Percentiles rank a stretch among this genome's conserved stretches.
phyloP scores from a whole-genome alignment of 2,329 filamentous ascomycete genomes.

The Nigrograna mackinnonii region DNA sequence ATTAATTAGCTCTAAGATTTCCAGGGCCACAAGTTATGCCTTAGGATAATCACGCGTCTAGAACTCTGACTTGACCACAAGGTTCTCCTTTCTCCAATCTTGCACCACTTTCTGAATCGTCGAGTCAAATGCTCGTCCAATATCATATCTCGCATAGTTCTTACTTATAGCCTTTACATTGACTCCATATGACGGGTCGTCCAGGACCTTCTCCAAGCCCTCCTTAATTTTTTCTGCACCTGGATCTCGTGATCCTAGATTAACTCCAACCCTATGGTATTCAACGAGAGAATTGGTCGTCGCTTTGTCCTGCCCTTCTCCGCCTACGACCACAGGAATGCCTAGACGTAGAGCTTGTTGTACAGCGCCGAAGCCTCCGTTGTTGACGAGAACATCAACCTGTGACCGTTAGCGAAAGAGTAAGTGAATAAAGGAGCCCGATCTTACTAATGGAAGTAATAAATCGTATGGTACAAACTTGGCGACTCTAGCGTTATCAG shows the following conservation, averaged over 20 bases:
- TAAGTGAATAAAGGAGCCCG: no score
- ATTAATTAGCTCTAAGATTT: no score
- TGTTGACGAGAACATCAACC: conserved; percentile 49
- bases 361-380: conserved; percentile 55
- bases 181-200: conserved; percentile 14
- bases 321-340: conserved; percentile 53
- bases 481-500: conserved; percentile 48
- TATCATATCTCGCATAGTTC: conserved; percentile 21
- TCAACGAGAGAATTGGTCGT: conserved; percentile 48
- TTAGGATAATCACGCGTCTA: no score
- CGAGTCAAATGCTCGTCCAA: conserved; percentile 17
- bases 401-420: conserved; percentile 18
- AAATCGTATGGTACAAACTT: conserved; percentile 56
- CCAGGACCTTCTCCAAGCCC: conserved; percentile 16
- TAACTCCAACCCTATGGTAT: conserved; percentile 50
- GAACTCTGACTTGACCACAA: no score
- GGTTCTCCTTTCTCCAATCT: conserved; percentile 14
- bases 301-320: conserved; percentile 42
- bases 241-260: conserved; percentile 43
- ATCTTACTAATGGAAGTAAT: conserved; percentile 40
- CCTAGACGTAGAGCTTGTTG: conserved; percentile 50
- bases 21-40: no score
- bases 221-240: conserved; percentile 15
- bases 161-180: conserved; percentile 21
- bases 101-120: conserved; percentile 16